These are phyloP conservation scores for Solanum chilense DNA, from an alignment of 257 asterid genomes.

Conservation along the genomic window DNA sequence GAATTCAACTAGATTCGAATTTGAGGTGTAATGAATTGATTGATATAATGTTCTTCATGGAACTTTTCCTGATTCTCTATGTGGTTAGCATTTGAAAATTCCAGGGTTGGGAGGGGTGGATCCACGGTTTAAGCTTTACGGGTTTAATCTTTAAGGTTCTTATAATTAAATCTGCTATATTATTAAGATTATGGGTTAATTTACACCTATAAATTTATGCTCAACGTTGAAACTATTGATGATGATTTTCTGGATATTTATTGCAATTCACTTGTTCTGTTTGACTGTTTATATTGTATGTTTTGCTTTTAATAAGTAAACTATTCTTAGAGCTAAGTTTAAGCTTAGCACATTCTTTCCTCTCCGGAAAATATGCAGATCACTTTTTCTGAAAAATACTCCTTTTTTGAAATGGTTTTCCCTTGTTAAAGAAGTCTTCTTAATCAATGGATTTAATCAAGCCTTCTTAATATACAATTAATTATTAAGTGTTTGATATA, in stretches of 20 bases:
- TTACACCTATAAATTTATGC: not conserved
- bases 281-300: not conserved
- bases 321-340: not conserved
- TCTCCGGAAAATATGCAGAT: not conserved
- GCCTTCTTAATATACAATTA: not conserved
- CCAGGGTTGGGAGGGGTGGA: not conserved
- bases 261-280: not conserved
- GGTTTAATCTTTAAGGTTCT: not conserved
- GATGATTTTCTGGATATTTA: not conserved
- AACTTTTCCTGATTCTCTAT: not conserved
- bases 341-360: conserved; percentile 5
- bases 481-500: not conserved
- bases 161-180: not conserved
- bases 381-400: not conserved
- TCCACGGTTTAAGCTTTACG: not conserved
- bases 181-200: not conserved
- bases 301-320: not conserved
- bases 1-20: not conserved
- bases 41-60: not conserved
- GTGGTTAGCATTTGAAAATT: not conserved
- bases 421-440: not conserved
- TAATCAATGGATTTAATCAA: not conserved
- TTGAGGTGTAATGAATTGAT: not conserved
- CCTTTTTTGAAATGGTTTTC: not conserved
- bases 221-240: not conserved